Conservation (phyloP, 2,329 filamentous ascomycete species). For the Coniochaeta sp. region DNA sequence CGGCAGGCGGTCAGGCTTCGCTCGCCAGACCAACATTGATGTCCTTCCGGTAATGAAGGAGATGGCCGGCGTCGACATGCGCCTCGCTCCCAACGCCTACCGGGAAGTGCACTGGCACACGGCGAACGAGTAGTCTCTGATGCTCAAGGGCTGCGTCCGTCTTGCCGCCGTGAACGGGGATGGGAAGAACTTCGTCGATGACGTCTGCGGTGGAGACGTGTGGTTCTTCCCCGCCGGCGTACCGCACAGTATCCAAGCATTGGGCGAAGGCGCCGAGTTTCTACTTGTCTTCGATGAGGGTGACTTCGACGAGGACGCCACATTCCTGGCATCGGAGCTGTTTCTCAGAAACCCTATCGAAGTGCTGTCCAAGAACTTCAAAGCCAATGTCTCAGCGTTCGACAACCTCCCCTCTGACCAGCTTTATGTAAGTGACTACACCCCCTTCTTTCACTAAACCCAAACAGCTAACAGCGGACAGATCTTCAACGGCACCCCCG, state of each 20-base stretch:
- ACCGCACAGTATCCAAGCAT: constrained; percentile 46
- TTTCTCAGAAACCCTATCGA: constrained; percentile 42
- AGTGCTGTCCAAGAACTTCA: constrained; percentile 49
- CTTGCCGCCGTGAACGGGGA: constrained; percentile 45
- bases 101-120: constrained; percentile 49
- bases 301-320: constrained; percentile 48
- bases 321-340: no score
- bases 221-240: constrained; percentile 47
- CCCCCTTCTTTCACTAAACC: neutral
- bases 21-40: constrained; percentile 43
- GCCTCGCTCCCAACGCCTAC: constrained; percentile 48
- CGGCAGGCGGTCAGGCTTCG: constrained; percentile 40
- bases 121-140: constrained; percentile 43
- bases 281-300: constrained; percentile 55
- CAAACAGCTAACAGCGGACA: neutral
- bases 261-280: constrained; percentile 50
- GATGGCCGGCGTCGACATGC: constrained; percentile 56
- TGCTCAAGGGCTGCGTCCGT: constrained; percentile 46
- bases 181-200: constrained; percentile 39
- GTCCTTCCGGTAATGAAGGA: constrained; percentile 43
- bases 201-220: constrained; percentile 42
- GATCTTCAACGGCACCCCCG: constrained; percentile 45
- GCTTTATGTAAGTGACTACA: constrained; percentile 27
- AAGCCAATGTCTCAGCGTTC: constrained; percentile 37
- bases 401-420: constrained; percentile 38